A percentile compares a stretch with the other conserved stretches of the same genome.
phyloP scores from a whole-genome alignment of 1,139 yeast genomes.

The Pichia terricola region DNA sequence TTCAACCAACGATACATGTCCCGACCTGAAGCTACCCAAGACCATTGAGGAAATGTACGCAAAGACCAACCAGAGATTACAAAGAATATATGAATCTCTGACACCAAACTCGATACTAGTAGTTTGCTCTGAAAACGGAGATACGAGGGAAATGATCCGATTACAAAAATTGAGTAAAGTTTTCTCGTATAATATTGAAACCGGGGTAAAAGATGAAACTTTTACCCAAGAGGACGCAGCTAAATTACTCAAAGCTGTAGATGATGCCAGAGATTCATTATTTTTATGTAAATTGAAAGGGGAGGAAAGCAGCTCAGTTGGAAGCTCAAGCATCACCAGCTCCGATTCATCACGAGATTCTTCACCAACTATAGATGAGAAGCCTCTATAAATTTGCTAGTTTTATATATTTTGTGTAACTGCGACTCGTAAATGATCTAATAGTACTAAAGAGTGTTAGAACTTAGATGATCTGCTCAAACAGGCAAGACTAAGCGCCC shows the following conservation, averaged over 20 bases:
- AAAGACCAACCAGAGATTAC: conserved; percentile 36
- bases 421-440: no score
- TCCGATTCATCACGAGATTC: background rate
- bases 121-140: conserved; percentile 55
- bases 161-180: conserved; percentile 34
- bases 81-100: conserved; percentile 38
- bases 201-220: conserved; percentile 18
- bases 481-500: no score
- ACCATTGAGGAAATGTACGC: conserved; percentile 22
- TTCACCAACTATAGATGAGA: no score
- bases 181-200: conserved; percentile 35
- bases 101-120: conserved; percentile 56
- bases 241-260: conserved; percentile 36
- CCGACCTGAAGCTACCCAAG: conserved; percentile 10
- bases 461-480: no score
- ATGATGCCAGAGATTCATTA: conserved; percentile 46
- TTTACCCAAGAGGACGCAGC: conserved; percentile 42
- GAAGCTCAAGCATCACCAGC: background rate
- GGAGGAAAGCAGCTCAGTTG: no score
- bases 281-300: conserved; percentile 38
- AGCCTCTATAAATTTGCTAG: no score
- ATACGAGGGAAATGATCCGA: conserved; percentile 41
- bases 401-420: no score
- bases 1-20: conserved; percentile 12
- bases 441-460: no score